Conservation (phyloP, 306 rosid genomes). For the Lathyrus aphaca region DNA sequence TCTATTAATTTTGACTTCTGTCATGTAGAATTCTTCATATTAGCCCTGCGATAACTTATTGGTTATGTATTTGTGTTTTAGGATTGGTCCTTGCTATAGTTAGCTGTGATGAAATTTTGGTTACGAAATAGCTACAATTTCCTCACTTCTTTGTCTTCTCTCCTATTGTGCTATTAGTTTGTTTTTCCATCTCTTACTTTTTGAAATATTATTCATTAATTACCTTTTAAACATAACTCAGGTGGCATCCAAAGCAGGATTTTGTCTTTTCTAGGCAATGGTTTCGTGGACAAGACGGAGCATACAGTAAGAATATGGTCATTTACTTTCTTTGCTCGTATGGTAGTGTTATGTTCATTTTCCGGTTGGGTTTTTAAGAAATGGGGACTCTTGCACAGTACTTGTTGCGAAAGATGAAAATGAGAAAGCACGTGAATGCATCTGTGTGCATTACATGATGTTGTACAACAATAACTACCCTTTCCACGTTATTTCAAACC, state of each 20-base stretch:
- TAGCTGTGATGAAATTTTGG: slow-evolving; percentile 32
- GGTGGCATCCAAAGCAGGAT: slow-evolving; percentile 94
- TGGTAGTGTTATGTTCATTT: slow-evolving; percentile 27
- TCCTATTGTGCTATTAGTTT: slow-evolving; percentile 14
- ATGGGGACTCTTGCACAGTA: slow-evolving; percentile 28
- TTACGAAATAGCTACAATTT: slow-evolving; percentile 19
- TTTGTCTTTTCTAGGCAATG: slow-evolving; percentile 92
- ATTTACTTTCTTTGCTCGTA: slow-evolving; percentile 32
- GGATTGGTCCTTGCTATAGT: slow-evolving; percentile 11
- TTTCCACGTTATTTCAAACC: no score
- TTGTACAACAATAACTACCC: not conserved
- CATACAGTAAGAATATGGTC: slow-evolving; percentile 78
- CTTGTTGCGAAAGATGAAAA: not conserved
- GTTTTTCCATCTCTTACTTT: slow-evolving; percentile 24
- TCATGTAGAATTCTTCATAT: slow-evolving; percentile 25
- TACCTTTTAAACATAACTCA: slow-evolving; percentile 40
- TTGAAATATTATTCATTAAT: slow-evolving; percentile 31
- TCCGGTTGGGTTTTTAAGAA: slow-evolving; percentile 7
- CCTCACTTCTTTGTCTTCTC: slow-evolving; percentile 25
- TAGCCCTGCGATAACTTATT: slow-evolving; percentile 20
- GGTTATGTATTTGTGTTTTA: not conserved
- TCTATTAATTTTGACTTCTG: slow-evolving; percentile 27
- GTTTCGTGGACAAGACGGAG: slow-evolving; percentile 96
- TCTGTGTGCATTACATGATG: not conserved
- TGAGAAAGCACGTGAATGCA: slow-evolving; percentile 1